Evolutionary conservation across 1,284 basidiomycete genomes (phyloP).

Genomic region (Irpex sp.): DNA sequence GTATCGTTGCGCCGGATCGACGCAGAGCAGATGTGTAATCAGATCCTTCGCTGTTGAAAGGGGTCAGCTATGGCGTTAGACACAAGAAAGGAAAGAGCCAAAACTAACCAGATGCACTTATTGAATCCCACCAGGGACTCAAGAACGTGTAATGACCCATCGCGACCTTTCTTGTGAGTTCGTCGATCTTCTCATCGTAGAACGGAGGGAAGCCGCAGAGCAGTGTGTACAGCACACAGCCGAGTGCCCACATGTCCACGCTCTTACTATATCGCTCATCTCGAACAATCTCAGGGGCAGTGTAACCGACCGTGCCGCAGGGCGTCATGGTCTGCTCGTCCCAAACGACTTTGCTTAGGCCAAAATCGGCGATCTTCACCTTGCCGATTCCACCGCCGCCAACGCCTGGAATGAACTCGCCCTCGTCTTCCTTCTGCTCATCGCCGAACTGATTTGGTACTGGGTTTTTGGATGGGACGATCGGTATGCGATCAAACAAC

Average conservation of each 20-base stretch:
- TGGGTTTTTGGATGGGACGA: slow-evolving; percentile 80
- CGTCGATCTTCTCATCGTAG: slow-evolving; percentile 98
- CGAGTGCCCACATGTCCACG: slow-evolving; percentile 99
- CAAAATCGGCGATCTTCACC: slow-evolving; percentile 99
- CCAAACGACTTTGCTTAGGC: slow-evolving; percentile 98
- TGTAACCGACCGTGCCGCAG: slow-evolving; percentile 98
- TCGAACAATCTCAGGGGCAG: slow-evolving; percentile 99
- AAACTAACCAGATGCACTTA: slow-evolving; percentile 70
- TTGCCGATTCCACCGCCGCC: slow-evolving; percentile 97
- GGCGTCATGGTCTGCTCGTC: slow-evolving; percentile 99
- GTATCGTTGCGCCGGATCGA: slow-evolving; percentile 92
- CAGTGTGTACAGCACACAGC: slow-evolving; percentile 96
- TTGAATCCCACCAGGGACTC: slow-evolving; percentile 99
- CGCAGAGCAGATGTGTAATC: slow-evolving; percentile 91
- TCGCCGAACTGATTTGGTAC: slow-evolving; percentile 81
- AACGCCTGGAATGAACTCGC: slow-evolving; percentile 86
- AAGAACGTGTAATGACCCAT: slow-evolving; percentile 97
- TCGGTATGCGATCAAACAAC: slow-evolving; percentile 91
- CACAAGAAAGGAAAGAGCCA: background rate
- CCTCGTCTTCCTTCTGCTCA: slow-evolving; percentile 98
- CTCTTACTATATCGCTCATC: slow-evolving; percentile 98
- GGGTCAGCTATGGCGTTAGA: background rate
- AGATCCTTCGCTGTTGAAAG: slow-evolving; percentile 79
- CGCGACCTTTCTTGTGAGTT: slow-evolving; percentile 97
- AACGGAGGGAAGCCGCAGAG: slow-evolving; percentile 99